Conservation (phyloP, 108 stramenopile genomes). For the Chaetoceros muelleri region DNA sequence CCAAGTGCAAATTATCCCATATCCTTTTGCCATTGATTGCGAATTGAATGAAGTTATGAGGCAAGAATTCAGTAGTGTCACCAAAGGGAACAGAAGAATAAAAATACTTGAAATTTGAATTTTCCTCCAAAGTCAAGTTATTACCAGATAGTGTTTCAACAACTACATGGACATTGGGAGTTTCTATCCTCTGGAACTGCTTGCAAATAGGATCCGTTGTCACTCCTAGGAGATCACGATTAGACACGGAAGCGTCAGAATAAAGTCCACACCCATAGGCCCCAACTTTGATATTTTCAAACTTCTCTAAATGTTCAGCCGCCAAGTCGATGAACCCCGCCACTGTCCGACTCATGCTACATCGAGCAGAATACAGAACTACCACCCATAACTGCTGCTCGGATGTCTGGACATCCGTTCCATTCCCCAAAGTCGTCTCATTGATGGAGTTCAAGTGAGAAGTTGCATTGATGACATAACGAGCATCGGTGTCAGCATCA, state of each 20-base stretch:
- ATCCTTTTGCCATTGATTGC: constrained; percentile 18
- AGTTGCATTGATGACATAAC: constrained; percentile 29
- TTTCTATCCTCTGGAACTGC: constrained; percentile 23
- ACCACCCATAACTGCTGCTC: constrained; percentile 23
- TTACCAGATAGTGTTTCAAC: constrained; percentile 19
- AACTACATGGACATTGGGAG: constrained; percentile 32
- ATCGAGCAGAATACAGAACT: constrained; percentile 22
- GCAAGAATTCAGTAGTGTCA: constrained; percentile 15
- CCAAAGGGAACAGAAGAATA: constrained; percentile 27
- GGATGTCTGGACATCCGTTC: background rate
- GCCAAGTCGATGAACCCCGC: constrained; percentile 27
- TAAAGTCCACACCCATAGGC: constrained; percentile 29
- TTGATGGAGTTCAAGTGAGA: constrained; percentile 16
- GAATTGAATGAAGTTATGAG: constrained; percentile 24
- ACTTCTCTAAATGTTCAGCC: constrained; percentile 19
- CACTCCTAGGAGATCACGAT: constrained; percentile 14
- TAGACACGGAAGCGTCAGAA: background rate
- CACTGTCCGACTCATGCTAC: constrained; percentile 22
- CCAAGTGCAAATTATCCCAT: constrained; percentile 21
- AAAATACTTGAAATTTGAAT: constrained; percentile 30
- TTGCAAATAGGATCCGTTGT: constrained; percentile 22
- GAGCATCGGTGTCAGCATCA: background rate
- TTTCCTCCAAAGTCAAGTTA: constrained; percentile 8
- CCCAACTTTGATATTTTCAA: constrained; percentile 26
- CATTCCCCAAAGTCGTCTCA: constrained; percentile 4